Percentiles rank a stretch among this genome's conserved stretches.
These are phyloP conservation scores for Paecilomyces variotii DNA, from an alignment of 2,329 filamentous ascomycete species.

Conservation along the genomic window DNA sequence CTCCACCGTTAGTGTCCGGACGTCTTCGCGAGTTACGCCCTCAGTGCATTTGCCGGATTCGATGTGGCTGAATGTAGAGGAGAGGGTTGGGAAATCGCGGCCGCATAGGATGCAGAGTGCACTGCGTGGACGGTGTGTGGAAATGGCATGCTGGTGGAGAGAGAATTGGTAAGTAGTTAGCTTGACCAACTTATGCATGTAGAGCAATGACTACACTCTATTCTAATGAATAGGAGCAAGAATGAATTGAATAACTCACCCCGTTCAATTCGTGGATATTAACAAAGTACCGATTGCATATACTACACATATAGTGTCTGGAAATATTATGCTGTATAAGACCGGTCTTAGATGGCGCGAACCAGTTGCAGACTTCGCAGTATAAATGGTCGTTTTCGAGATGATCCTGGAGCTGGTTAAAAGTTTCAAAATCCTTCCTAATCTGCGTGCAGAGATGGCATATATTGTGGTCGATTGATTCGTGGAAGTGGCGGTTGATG, in stretches of 20 bases:
- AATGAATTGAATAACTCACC: constrained; percentile 3
- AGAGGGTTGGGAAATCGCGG: constrained; percentile 9
- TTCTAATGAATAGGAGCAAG: background rate
- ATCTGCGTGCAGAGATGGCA: background rate
- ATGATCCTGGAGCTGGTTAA: constrained; percentile 10
- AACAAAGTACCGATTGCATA: constrained; percentile 11
- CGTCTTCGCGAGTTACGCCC: constrained; percentile 7
- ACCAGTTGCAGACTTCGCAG: constrained; percentile 14
- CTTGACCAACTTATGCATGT: too few species aligned
- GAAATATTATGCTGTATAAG: constrained; percentile 11
- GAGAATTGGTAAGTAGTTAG: too few species aligned
- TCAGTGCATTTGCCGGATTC: constrained; percentile 13
- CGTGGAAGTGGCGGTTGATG: background rate
- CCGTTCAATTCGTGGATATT: constrained; percentile 12
- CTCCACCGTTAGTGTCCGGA: constrained; percentile 6
- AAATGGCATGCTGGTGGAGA: constrained; percentile 1
- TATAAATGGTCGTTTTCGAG: constrained; percentile 10
- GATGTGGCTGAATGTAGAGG: constrained; percentile 14
- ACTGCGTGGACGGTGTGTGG: constrained; percentile 9
- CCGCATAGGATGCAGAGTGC: constrained; percentile 11
- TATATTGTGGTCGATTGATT: constrained; percentile 3
- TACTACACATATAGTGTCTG: constrained; percentile 11
- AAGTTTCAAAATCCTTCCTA: constrained; percentile 9
- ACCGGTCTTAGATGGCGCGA: constrained; percentile 10
- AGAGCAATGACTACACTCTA: too few species aligned